Evolutionary conservation across 1,284 basidiomycete genomes (phyloP), one percentile per base, ranked within the genome.

Genomic region (Tylopilus orsonianus): DNA sequence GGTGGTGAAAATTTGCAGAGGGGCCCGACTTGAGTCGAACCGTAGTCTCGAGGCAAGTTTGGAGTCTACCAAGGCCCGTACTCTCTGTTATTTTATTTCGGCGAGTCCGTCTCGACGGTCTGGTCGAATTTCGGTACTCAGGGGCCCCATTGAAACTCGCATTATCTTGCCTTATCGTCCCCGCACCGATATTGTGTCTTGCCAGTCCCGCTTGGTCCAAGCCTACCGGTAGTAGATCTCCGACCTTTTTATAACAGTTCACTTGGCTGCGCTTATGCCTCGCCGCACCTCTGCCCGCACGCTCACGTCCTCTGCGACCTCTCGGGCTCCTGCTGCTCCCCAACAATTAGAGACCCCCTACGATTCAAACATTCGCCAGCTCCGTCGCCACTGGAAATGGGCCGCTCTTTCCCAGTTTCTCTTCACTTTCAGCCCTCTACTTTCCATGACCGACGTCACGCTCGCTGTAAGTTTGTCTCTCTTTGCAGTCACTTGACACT

Each of bases 401-500:
- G 89, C 88, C 10, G 84, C 83, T 20, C 84, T 90, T 65, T 78
- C 79, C 67, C 87, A 91, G 65, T 90, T 90, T 75, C 85, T 87
- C 73, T 83, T 76, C 62, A 90, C 85, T 20, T 91, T 90, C 69
- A 73, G 75, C 44, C 73, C 75, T 38, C 71, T 91, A 47, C 76
- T 90, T 56, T 71, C 78, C 46, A 77, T 85, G 72, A 70, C 75
- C 52, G 84, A 87, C 62, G 75, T 90, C 46, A 71, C 79, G 44
- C 65, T 89, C 46, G 62, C 70, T 56, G 84, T 88, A 64, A 65
- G 85, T 76, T 40, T 44, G 50, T 45, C 42, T 56, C 26, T 48
- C 50, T 12, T 41, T 19, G 2, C 41, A 49, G 10, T 2, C 18
- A 5, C 50, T 19, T 41, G 7, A 26, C 41, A 38, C 39, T 49